Percentiles rank a stretch among this genome's conserved stretches.
These are phyloP conservation scores for Tylopilus plumbeoviolaceoides DNA, from an alignment of 768 basidiomycete species.

Conservation along the genomic window DNA sequence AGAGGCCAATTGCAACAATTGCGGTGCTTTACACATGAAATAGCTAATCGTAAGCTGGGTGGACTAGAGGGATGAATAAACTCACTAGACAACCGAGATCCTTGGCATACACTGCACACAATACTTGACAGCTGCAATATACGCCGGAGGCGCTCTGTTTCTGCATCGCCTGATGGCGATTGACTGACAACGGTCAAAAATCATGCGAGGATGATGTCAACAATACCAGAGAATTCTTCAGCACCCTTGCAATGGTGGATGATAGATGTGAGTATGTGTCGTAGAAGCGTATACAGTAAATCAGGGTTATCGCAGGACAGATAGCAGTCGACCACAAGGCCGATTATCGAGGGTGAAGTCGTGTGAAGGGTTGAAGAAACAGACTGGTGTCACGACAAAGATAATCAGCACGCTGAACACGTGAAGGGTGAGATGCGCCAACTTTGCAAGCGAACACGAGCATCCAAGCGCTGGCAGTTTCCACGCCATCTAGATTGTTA, in stretches of 20 bases:
- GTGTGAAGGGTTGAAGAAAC: conserved; percentile 82
- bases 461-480: conserved; percentile 70
- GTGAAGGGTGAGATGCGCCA: conserved; percentile 3
- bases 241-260: conserved; percentile 77
- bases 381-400: conserved; percentile 42
- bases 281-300: conserved; percentile 51
- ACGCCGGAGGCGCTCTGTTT: conserved; percentile 43
- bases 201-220: conserved; percentile 48
- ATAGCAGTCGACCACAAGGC: conserved; percentile 53
- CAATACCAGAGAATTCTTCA: conserved; percentile 57
- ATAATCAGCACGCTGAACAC: neutral
- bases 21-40: conserved; percentile 27
- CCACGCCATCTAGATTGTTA: conserved; percentile 44
- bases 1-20: conserved; percentile 35
- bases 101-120: conserved; percentile 61
- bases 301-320: conserved; percentile 39
- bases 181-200: conserved; percentile 24
- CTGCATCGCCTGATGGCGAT: conserved; percentile 2
- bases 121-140: conserved; percentile 55
- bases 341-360: conserved; percentile 58
- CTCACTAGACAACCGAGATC: conserved; percentile 63
- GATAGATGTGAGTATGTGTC: conserved; percentile 72
- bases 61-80: conserved; percentile 4
- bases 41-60: conserved; percentile 1
- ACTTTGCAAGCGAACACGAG: conserved; percentile 80